Base-by-base conservation (phyloP, 768 basidiomycete species). In the Tulasnella calospora region DNA sequence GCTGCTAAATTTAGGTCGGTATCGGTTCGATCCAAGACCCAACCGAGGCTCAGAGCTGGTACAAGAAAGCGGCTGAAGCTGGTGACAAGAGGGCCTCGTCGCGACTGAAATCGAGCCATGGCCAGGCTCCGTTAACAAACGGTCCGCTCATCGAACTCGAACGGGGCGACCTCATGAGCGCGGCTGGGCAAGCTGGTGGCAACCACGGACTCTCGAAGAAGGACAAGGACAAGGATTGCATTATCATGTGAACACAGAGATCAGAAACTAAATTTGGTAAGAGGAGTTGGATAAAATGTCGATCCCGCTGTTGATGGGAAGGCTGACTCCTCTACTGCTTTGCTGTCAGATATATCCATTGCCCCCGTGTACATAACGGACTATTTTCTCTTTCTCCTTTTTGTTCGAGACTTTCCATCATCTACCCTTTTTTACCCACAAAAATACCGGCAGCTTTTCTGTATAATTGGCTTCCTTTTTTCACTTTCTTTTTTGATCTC, bases 81-180 rank as follows among this genome's bases (percentile, higher is more conserved):
- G 96, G 97, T 72, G 98, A 99, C 85, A 97, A 94, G 83, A 94
- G 98, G 79, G 96, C 98, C 0, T 86, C 88, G 10, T 94, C 96
- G 82, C 91, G 98, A 74, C 86, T 99, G 19, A 91, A 89, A 82
- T 86, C 89, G 15, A 87, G 89, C 8, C 88, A 82, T n/a, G 88
- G 89, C 8, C 88, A 82, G 30, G 88, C 75, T 35, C 88, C 89
- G 8, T 83, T 89, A 79, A 87, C 85, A 75, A 79, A 79, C 21
- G 33, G 51, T 86, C 88, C 77, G 89, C 91, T 5, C 91, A 90
- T 35, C 89, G 90, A 76, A 40, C 7, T 93, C 13, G 84, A 92
- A 44, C 86, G 89, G 77, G 89, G 92, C 57, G 89, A 88, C 76
- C 79, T 86, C 13, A 88, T 86, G 69, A 88, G 87, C 30, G 85